A percentile compares a stretch with the other conserved stretches of the same genome.
Conservation (phyloP, 768 basidiomycete genomes). For the Amanita rubescens region DNA sequence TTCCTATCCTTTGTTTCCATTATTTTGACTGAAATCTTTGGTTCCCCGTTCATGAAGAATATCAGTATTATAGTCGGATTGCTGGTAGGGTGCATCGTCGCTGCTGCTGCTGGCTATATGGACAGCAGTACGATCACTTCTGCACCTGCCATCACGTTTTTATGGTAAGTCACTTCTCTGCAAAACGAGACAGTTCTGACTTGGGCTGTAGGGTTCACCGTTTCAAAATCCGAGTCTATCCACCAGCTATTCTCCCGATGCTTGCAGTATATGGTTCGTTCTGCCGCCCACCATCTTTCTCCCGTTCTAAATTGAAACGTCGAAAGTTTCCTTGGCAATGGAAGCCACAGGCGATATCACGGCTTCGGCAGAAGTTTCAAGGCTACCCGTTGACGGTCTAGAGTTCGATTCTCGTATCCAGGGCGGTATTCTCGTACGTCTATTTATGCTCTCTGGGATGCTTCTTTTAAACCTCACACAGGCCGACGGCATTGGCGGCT, state of each 20-base stretch:
- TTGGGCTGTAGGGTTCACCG: constrained; percentile 48
- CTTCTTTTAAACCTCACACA: constrained; percentile 18
- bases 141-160: constrained; percentile 74
- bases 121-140: constrained; percentile 54
- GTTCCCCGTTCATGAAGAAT: constrained; percentile 81
- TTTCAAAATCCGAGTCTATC: constrained; percentile 72
- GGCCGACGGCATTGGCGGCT: constrained; percentile 78
- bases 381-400: constrained; percentile 60
- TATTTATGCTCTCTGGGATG: constrained; percentile 22
- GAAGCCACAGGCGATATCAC: constrained; percentile 85
- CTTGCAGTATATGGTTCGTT: constrained; percentile 29
- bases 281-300: neutral
- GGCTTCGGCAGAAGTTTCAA: constrained; percentile 76
- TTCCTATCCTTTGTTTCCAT: constrained; percentile 77
- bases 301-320: neutral
- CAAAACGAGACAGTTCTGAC: neutral
- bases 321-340: constrained; percentile 62
- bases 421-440: constrained; percentile 63
- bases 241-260: constrained; percentile 52
- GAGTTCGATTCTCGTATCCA: constrained; percentile 80
- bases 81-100: constrained; percentile 72
- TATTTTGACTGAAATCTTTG: constrained; percentile 74
- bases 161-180: constrained; percentile 40
- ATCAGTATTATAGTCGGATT: constrained; percentile 71
- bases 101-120: constrained; percentile 75